Evolutionary conservation across 2,329 filamentous ascomycete species (phyloP).

Genomic region (Chaetomium sp.): DNA sequence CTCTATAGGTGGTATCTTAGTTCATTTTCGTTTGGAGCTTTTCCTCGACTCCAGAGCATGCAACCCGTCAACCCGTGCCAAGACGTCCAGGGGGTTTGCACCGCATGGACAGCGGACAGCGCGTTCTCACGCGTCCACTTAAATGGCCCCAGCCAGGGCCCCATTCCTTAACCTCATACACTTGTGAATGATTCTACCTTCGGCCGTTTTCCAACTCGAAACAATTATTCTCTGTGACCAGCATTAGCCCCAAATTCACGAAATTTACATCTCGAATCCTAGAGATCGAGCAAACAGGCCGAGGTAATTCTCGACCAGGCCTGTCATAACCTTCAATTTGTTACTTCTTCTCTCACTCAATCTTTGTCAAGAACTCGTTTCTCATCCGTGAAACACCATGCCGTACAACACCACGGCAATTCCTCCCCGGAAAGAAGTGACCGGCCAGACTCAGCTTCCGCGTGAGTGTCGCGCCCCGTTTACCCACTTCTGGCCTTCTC

Average conservation of each 20-base stretch:
- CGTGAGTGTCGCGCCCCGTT: conserved; percentile 58
- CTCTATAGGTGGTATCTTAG: too few species aligned
- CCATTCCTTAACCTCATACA: neutral
- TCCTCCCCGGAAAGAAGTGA: conserved; percentile 76
- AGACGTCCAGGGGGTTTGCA: neutral
- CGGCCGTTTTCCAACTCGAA: neutral
- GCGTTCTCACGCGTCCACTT: conserved; percentile 29
- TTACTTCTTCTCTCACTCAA: neutral
- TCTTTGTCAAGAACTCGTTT: neutral
- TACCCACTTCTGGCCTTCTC: conserved; percentile 20
- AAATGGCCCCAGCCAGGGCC: neutral
- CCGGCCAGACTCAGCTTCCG: conserved; percentile 81
- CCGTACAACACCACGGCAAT: conserved; percentile 88
- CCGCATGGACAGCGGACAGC: too few species aligned
- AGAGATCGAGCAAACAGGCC: neutral
- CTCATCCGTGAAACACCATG: conserved; percentile 54
- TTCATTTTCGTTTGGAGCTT: too few species aligned
- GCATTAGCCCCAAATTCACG: neutral
- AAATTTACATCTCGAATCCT: neutral
- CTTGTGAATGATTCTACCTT: neutral
- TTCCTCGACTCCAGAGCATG: neutral
- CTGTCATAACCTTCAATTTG: neutral
- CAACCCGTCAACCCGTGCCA: neutral
- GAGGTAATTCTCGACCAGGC: neutral
- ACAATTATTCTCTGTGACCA: neutral